phyloP scores from a whole-genome alignment of 2,329 filamentous ascomycete species.

The Sclerotinia minor region DNA sequence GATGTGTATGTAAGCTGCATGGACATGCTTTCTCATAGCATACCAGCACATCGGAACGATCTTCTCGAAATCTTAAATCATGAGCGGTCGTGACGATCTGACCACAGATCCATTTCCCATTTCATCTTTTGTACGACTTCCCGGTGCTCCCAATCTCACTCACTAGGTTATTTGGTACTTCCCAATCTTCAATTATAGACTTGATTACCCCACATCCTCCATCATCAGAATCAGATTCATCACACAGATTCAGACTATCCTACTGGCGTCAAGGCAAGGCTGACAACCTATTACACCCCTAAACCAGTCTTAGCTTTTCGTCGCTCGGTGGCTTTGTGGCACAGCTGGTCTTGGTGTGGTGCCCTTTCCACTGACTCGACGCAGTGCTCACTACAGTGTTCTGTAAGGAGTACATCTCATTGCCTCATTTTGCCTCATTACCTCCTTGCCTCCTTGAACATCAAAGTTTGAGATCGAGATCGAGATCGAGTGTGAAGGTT shows the following conservation, averaged over 20 bases:
- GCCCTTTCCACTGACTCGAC: not conserved
- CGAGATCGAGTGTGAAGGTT: not conserved
- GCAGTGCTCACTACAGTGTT: no score
- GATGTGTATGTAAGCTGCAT: slow-evolving; percentile 10
- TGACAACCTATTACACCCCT: slow-evolving; percentile 19
- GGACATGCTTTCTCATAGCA: not conserved
- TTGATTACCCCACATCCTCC: not conserved
- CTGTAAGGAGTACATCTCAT: not conserved
- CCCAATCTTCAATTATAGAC: not conserved
- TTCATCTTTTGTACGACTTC: not conserved
- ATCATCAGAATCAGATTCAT: no score
- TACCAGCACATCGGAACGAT: slow-evolving; percentile 3
- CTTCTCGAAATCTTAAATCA: not conserved
- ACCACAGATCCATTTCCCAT: not conserved
- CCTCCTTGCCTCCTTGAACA: not conserved
- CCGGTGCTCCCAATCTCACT: not conserved
- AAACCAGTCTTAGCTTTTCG: not conserved
- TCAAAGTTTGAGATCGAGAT: not conserved
- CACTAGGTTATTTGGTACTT: not conserved
- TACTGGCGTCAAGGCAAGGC: slow-evolving; percentile 23
- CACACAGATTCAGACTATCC: no score
- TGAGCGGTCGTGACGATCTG: slow-evolving; percentile 5
- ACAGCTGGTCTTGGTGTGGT: not conserved
- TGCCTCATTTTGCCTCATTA: no score
- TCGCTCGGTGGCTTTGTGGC: slow-evolving; percentile 20